Evolutionary conservation across 2,329 filamentous ascomycete species (phyloP).

Genomic region (Plenodomus biglobosus): DNA sequence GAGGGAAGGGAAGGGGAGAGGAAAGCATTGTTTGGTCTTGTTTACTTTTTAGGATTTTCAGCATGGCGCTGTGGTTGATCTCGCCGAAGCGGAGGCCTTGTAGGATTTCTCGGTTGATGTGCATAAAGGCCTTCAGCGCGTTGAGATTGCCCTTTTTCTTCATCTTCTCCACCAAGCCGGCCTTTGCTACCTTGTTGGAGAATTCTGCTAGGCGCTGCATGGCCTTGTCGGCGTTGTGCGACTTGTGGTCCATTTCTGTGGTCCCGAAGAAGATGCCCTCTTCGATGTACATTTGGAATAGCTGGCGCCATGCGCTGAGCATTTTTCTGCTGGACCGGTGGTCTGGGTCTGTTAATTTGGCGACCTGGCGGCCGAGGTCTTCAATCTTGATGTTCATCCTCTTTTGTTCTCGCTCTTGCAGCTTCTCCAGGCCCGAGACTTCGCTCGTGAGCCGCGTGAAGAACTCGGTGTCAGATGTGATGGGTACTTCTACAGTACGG

Average conservation of each 20-base stretch:
- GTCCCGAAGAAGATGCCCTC: conserved; percentile 81
- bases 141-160: conserved; percentile 65
- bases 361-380: conserved; percentile 65
- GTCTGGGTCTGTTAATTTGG: conserved; percentile 65
- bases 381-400: conserved; percentile 65
- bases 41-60: conserved; percentile 88
- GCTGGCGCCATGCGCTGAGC: conserved; percentile 73
- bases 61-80: conserved; percentile 74
- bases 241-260: conserved; percentile 69
- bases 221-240: conserved; percentile 66
- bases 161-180: conserved; percentile 61
- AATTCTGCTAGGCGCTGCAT: conserved; percentile 71
- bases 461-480: conserved; percentile 77
- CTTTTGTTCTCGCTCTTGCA: conserved; percentile 68
- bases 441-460: conserved; percentile 75
- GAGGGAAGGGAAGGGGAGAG: no score
- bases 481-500: conserved; percentile 67
- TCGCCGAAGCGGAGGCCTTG: conserved; percentile 81
- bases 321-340: conserved; percentile 64
- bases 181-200: conserved; percentile 64
- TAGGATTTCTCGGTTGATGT: conserved; percentile 74
- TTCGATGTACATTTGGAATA: conserved; percentile 81
- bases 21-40: no score
- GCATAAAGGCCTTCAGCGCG: conserved; percentile 69
- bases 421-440: conserved; percentile 65